A percentile compares a stretch with the other conserved stretches of the same genome.
Evolutionary conservation across 2,329 filamentous ascomycete species (phyloP).

Genomic region (Niveomyces coronatus): DNA sequence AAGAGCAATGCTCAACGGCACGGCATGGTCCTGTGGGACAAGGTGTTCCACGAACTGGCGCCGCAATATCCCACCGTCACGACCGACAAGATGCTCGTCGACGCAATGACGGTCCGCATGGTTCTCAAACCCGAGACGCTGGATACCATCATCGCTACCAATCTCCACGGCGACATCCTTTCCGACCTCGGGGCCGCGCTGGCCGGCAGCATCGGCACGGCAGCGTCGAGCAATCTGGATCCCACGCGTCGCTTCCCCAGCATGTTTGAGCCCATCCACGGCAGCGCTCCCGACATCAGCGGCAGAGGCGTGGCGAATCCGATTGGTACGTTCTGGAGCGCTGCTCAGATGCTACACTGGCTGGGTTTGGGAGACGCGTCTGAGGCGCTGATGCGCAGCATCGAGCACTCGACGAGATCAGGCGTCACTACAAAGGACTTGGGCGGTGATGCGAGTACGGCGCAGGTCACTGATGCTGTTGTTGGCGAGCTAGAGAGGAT

Average conservation of each 20-base stretch:
- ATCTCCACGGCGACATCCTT: constrained; percentile 55
- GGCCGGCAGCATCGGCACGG: constrained; percentile 62
- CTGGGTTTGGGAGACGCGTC: constrained; percentile 43
- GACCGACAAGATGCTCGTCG: constrained; percentile 56
- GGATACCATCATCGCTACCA: constrained; percentile 55
- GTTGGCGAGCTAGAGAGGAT: no score
- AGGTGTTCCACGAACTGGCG: constrained; percentile 44
- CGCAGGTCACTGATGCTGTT: constrained; percentile 25
- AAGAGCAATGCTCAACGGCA: constrained; percentile 58
- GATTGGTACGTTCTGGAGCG: constrained; percentile 49
- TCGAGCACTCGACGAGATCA: constrained; percentile 41
- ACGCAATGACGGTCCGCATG: constrained; percentile 57
- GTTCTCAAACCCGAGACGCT: constrained; percentile 47
- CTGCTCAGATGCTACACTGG: constrained; percentile 47
- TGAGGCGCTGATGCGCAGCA: constrained; percentile 36
- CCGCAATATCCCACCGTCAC: constrained; percentile 50
- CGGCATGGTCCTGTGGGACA: constrained; percentile 60
- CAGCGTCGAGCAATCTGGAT: constrained; percentile 59
- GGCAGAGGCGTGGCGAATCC: constrained; percentile 48
- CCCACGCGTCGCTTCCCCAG: constrained; percentile 42
- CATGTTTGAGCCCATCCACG: constrained; percentile 54
- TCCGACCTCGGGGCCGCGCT: constrained; percentile 61
- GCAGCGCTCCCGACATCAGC: constrained; percentile 47
- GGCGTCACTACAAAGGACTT: constrained; percentile 44
- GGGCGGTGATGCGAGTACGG: constrained; percentile 33